A percentile compares a stretch with the other conserved stretches of the same genome.
phyloP scores from a whole-genome alignment of 176 grass and related monocot species.

The Bolboschoenus planiculmis region DNA sequence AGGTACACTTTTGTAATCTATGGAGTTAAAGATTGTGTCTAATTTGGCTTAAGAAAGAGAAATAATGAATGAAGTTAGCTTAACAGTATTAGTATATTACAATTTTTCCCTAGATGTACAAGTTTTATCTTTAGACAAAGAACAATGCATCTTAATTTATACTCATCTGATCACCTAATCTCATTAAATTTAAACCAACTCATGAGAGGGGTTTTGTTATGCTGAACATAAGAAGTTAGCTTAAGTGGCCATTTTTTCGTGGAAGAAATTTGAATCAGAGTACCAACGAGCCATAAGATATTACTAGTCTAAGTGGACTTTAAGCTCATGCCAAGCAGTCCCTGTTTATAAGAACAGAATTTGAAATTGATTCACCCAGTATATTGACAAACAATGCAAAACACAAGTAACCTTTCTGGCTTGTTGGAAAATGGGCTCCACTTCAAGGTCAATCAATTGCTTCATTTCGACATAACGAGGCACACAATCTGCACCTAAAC shows the following conservation, averaged over 20 bases:
- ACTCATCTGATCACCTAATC: not conserved
- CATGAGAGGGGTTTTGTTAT: not conserved
- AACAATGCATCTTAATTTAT: not conserved
- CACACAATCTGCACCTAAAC: conserved; percentile 70
- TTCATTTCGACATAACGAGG: conserved; percentile 80
- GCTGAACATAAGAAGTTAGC: not conserved
- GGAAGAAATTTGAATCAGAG: not conserved
- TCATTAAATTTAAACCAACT: not conserved
- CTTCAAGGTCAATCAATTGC: conserved; percentile 62
- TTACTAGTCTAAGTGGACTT: not conserved
- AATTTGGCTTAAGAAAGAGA: not conserved
- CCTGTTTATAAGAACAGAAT: not conserved
- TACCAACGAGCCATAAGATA: not conserved
- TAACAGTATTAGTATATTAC: not conserved
- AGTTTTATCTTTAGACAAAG: not conserved
- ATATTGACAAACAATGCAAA: not conserved
- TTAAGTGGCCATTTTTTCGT: not conserved
- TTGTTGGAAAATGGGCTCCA: conserved; percentile 50
- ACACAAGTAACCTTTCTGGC: conserved; percentile 46
- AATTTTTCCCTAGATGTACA: not conserved
- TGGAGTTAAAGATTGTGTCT: not conserved
- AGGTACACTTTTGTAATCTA: not conserved
- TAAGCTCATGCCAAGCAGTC: not conserved
- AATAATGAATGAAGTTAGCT: not conserved
- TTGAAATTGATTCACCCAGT: not conserved